Evolutionary conservation across 108 stramenopile species (phyloP), one percentile per base, ranked within the genome.

Genomic region (Thalassiosira profunda): DNA sequence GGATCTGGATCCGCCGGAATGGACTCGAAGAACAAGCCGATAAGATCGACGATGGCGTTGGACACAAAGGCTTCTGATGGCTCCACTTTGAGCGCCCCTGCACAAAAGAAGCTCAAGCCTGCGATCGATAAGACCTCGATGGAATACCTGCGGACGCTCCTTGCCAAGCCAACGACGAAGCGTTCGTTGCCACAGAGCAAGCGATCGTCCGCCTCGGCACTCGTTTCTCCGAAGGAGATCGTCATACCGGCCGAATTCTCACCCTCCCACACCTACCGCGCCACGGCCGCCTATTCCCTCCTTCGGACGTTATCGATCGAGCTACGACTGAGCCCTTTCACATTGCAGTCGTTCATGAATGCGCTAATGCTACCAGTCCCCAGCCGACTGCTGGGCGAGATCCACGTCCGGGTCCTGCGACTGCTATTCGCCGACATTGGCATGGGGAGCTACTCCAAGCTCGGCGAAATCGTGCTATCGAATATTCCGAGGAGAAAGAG

Each of bases 321-420:
- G 35, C 57, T 94, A 14, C 76, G 88, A 18, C 61, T 94, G 34
- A 85, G 84, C 4, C 93, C 93, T 23, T 94, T 94, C 42, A 79
- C 90, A 2, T 74, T 87, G 24, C 86, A 86, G 55, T 87, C 76
- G 2, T 94, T 94, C 63, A 35, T 91, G 25, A 71, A 82, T 43
- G 75, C 90, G 8, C 52, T 94, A 55, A 56, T 69, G 43, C 65
- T 91, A 23, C 93, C 93, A 1, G 69, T 79, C 40, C 90, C 88
- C 21, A 86, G 56, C 52, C 71, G 66, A 33, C 38, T 94, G 2
- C 43, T 91, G 61, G 93, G 90, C 42, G 76, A 88, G 60, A 62
- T 94, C 15, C 93, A 94, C 59, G 87, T 89, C 44, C 69, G 79
- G 3, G 21, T 94, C 2, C 41, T 94, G 33, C 71, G 89, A 26